Evolutionary conservation across 179 eudicot genomes (phyloP).

Genomic region (Vitellaria paradoxa): DNA sequence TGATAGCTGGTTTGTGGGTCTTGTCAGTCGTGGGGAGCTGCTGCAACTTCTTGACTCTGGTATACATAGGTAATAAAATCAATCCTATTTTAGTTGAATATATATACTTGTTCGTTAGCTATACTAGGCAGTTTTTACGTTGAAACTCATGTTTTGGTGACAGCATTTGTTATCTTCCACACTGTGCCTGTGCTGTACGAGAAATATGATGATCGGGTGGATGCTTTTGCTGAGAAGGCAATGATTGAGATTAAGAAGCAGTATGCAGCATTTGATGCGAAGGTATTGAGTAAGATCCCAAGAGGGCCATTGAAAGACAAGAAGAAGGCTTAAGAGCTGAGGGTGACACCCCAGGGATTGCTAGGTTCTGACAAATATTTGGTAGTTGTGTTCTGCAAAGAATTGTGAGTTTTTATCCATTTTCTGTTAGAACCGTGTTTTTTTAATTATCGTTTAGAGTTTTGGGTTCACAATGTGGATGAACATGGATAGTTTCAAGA

Average conservation of each 20-base stretch:
- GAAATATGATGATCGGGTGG: conserved; percentile 69
- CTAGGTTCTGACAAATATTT: neutral
- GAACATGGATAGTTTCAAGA: neutral
- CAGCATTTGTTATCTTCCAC: conserved; percentile 56
- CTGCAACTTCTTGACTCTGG: conserved; percentile 73
- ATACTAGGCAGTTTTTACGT: neutral
- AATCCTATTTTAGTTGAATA: too few species aligned
- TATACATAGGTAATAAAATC: conserved; percentile 49
- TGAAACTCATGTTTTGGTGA: conserved; percentile 2
- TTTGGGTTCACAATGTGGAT: neutral
- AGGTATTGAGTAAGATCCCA: neutral
- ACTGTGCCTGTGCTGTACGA: conserved; percentile 70
- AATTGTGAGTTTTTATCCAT: neutral
- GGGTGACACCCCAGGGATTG: neutral
- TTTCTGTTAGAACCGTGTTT: neutral
- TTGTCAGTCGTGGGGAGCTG: conserved; percentile 65
- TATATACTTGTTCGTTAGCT: neutral
- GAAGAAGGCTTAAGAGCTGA: neutral
- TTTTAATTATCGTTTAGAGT: neutral
- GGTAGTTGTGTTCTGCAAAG: neutral
- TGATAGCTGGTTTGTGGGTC: conserved; percentile 64
- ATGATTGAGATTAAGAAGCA: conserved; percentile 65
- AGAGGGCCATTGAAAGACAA: neutral
- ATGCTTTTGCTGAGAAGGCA: conserved; percentile 70
- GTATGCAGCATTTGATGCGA: conserved; percentile 17